These are phyloP conservation scores for Dinochytrium kinnereticum DNA, from an alignment of 371 early-diverging fungal species.

Conservation along the genomic window DNA sequence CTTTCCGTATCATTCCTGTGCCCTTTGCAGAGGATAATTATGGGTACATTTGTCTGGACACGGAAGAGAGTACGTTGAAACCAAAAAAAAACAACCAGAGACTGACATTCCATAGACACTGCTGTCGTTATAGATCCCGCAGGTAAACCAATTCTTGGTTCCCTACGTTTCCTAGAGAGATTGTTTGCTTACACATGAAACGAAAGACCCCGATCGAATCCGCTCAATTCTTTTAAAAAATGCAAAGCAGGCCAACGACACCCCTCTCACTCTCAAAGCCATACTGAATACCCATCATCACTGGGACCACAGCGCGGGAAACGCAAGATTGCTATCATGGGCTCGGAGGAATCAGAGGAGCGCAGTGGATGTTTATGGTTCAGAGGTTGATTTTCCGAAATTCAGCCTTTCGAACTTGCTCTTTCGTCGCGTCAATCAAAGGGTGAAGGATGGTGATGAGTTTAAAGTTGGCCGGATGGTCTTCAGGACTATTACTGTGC, in stretches of 20 bases:
- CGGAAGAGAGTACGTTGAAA: not conserved
- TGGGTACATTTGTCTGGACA: conserved; percentile 18
- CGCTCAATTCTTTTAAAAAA: not conserved
- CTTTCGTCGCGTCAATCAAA: conserved; percentile 8
- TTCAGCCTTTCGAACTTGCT: not conserved
- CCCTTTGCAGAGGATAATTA: conserved; percentile 27
- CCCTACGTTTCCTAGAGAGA: not conserved
- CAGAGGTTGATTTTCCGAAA: conserved; percentile 15
- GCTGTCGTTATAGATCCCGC: conserved; percentile 24
- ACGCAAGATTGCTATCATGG: not conserved
- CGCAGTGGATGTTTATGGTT: conserved; percentile 8
- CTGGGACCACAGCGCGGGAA: conserved; percentile 23
- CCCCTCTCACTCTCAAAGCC: conserved; percentile 5
- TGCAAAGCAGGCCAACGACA: not conserved
- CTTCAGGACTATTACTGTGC: not conserved
- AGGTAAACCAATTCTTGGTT: not conserved
- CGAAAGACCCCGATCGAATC: not conserved
- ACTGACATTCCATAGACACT: not conserved
- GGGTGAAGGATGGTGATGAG: conserved; percentile 13
- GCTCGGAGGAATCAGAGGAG: not conserved
- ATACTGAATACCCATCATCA: conserved; percentile 27
- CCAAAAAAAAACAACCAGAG: not conserved
- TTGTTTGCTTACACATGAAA: too few relatives aligned
- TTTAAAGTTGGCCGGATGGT: conserved; percentile 11
- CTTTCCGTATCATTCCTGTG: conserved; percentile 25